Evolutionary conservation across 805 yeast genomes (phyloP).

Genomic region (Cyberlindnera meyerae): DNA sequence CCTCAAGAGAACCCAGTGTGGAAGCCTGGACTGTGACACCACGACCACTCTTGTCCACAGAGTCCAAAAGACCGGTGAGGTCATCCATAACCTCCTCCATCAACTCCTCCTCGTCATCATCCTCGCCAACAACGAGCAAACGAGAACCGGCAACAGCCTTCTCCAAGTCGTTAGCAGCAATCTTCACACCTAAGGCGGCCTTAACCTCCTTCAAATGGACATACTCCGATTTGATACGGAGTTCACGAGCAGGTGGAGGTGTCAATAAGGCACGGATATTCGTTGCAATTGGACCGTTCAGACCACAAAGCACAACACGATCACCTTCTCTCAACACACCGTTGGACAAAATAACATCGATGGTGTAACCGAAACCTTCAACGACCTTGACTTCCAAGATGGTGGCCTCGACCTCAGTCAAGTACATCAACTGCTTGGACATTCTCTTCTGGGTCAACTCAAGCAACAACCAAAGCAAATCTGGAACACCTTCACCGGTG

Average conservation of each 20-base stretch:
- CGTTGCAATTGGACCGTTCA: conserved; percentile 97
- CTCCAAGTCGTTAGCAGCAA: conserved; percentile 95
- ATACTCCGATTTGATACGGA: conserved; percentile 95
- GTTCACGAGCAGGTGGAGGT: conserved; percentile 95
- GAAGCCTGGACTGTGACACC: conserved; percentile 99
- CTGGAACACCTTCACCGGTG: conserved; percentile 99
- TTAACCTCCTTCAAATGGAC: conserved; percentile 96
- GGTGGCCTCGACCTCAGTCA: conserved; percentile 92
- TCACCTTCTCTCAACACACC: conserved; percentile 96
- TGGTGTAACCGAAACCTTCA: conserved; percentile 98
- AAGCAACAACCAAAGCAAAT: conserved; percentile 88
- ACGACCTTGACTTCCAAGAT: conserved; percentile 95
- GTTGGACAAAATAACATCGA: conserved; percentile 95
- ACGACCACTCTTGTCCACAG: conserved; percentile 89
- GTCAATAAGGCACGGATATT: conserved; percentile 93
- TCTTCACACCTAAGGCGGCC: conserved; percentile 98
- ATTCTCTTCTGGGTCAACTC: conserved; percentile 97
- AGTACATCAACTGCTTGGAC: conserved; percentile 97
- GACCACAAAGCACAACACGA: conserved; percentile 90
- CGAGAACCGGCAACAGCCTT: conserved; percentile 99
- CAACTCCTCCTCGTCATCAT: conserved; percentile 94
- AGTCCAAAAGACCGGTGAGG: conserved; percentile 86
- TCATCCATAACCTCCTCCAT: conserved; percentile 99
- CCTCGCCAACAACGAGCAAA: conserved; percentile 89
- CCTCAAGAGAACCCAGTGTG: conserved; percentile 96